Conservation (phyloP, 352 stramenopile genomes). For the Globisporangium orthogonon region DNA sequence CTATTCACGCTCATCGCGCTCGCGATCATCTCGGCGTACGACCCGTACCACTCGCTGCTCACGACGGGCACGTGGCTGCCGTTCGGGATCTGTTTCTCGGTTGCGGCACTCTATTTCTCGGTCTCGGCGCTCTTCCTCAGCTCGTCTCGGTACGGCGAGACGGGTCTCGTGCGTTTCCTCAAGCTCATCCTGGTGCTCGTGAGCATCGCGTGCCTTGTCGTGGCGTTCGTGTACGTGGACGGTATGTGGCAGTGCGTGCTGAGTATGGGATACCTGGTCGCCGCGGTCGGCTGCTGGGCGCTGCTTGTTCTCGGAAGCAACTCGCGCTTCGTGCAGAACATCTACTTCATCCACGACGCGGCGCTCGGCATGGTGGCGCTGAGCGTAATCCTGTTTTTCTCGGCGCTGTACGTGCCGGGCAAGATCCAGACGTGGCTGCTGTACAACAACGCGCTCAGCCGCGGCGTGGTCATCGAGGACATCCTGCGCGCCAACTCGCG, state of each 20-base stretch:
- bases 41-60: constrained; percentile 64
- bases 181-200: constrained; percentile 75
- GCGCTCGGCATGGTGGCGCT: constrained; percentile 91
- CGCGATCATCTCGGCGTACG: constrained; percentile 73
- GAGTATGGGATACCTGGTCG: constrained; percentile 90
- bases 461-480: constrained; percentile 96
- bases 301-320: constrained; percentile 87
- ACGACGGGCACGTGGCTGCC: constrained; percentile 49
- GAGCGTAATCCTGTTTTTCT: constrained; percentile 88
- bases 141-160: constrained; percentile 49
- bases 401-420: constrained; percentile 84
- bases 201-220: constrained; percentile 62
- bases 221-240: constrained; percentile 53
- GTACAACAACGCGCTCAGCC: constrained; percentile 96
- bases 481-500: constrained; percentile 85
- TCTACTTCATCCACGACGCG: constrained; percentile 94
- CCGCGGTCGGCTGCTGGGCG: constrained; percentile 80
- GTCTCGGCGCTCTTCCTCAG: constrained; percentile 60
- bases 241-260: constrained; percentile 89
- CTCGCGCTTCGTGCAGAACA: constrained; percentile 83
- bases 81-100: constrained; percentile 40
- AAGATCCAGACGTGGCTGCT: constrained; percentile 96
- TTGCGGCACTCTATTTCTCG: constrained; percentile 54
- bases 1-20: constrained; percentile 86
- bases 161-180: constrained; percentile 56